These are phyloP conservation scores for Quercus engelmannii DNA, from an alignment of 306 rosid species.

Conservation along the genomic window DNA sequence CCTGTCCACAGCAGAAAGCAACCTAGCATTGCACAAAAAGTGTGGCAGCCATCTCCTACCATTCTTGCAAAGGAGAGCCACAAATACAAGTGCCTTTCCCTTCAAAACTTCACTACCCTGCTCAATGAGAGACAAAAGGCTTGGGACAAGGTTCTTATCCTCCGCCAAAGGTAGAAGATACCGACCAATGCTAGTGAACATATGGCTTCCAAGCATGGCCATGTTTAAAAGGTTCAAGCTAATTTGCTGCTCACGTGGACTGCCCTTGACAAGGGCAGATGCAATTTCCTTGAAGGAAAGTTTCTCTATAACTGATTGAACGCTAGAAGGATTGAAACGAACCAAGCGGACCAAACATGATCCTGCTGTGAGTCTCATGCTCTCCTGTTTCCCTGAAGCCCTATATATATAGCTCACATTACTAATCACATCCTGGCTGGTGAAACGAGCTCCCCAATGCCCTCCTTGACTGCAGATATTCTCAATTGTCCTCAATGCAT, in stretches of 20 bases:
- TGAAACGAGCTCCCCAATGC: constrained; percentile 78
- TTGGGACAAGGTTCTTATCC: constrained; percentile 81
- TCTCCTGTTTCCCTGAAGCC: constrained; percentile 93
- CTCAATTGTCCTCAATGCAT: constrained; percentile 91
- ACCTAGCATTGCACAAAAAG: constrained; percentile 79
- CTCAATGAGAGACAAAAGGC: constrained; percentile 73
- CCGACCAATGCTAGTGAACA: constrained; percentile 68
- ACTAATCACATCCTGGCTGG: constrained; percentile 73
- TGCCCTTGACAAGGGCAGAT: constrained; percentile 76
- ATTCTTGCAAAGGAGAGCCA: constrained; percentile 82
- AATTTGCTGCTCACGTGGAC: constrained; percentile 90
- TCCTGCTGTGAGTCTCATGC: constrained; percentile 93
- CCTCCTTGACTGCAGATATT: constrained; percentile 95
- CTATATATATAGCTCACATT: constrained; percentile 83
- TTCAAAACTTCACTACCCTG: constrained; percentile 90
- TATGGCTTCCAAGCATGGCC: constrained; percentile 89
- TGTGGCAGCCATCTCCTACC: constrained; percentile 94
- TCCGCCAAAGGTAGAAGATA: constrained; percentile 67
- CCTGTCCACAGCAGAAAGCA: constrained; percentile 85
- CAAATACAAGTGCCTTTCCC: constrained; percentile 80
- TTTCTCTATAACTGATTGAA: constrained; percentile 73
- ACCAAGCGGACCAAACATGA: constrained; percentile 93
- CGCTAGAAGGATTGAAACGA: constrained; percentile 77
- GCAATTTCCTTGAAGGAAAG: constrained; percentile 81
- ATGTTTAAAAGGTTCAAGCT: constrained; percentile 84